Conservation (phyloP, 352 stramenopile species). For the Elongisporangium anandrum region DNA sequence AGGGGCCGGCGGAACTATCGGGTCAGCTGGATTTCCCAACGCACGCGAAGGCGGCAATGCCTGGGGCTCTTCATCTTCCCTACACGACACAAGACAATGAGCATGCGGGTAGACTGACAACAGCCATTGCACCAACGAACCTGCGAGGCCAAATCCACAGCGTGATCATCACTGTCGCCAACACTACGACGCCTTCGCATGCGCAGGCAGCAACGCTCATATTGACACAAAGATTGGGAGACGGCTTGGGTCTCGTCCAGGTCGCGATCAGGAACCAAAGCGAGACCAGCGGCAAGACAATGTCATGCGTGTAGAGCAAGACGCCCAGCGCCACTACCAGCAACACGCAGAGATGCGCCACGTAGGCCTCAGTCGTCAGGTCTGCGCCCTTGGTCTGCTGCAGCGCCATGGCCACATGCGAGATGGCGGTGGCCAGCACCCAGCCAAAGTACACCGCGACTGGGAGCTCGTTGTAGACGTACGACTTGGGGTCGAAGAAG, state of each 20-base stretch:
- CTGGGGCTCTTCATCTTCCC: neutral
- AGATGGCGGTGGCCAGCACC: slow-evolving; percentile 36
- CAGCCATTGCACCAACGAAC: neutral
- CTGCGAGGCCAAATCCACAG: neutral
- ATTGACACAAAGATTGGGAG: slow-evolving; percentile 7
- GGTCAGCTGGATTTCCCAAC: neutral
- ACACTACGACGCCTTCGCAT: neutral
- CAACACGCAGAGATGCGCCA: slow-evolving; percentile 26
- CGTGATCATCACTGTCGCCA: neutral
- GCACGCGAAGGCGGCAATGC: neutral
- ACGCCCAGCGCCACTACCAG: slow-evolving; percentile 40
- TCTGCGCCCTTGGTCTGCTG: slow-evolving; percentile 41
- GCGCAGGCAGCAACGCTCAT: neutral
- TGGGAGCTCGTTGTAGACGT: slow-evolving; percentile 54
- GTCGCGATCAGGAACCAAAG: slow-evolving; percentile 40
- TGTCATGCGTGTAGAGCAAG: slow-evolving; percentile 44
- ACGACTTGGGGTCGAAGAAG: slow-evolving; percentile 28
- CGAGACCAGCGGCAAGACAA: slow-evolving; percentile 43
- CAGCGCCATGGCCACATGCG: slow-evolving; percentile 39
- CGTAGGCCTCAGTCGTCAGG: slow-evolving; percentile 46
- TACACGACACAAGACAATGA: neutral
- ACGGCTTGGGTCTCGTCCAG: slow-evolving; percentile 29
- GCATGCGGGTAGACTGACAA: too few species aligned
- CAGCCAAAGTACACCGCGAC: slow-evolving; percentile 57
- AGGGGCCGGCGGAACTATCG: neutral